Conservation (phyloP, 2,329 filamentous ascomycete species). For the Cordyceps fumosorosea region DNA sequence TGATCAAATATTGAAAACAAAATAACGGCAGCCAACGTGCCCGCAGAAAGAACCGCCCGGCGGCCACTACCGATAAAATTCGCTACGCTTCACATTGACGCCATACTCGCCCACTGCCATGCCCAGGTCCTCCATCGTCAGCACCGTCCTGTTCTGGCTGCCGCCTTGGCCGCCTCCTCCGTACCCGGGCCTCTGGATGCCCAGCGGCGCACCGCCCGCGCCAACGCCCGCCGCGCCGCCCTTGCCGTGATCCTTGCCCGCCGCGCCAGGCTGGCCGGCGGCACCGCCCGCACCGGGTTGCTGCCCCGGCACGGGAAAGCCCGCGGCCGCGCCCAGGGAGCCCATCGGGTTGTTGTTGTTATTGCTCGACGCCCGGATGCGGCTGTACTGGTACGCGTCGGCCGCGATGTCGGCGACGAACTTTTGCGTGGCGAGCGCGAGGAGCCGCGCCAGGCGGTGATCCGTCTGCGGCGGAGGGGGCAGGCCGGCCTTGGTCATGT, state of each 20-base stretch:
- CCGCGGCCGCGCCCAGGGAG: slow-evolving; percentile 68
- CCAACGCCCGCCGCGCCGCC: slow-evolving; percentile 41
- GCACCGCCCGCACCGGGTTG: slow-evolving; percentile 20
- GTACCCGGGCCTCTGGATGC: slow-evolving; percentile 70
- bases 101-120: slow-evolving; percentile 98
- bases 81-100: slow-evolving; percentile 92
- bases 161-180: slow-evolving; percentile 86
- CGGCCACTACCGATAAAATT: slow-evolving; percentile 72
- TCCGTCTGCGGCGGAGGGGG: slow-evolving; percentile 89
- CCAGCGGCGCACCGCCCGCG: slow-evolving; percentile 54
- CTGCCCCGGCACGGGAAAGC: slow-evolving; percentile 60
- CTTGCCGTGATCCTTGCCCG: slow-evolving; percentile 48
- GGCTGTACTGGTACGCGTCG: slow-evolving; percentile 95
- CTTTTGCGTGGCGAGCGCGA: slow-evolving; percentile 96
- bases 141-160: slow-evolving; percentile 82
- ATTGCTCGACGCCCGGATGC: slow-evolving; percentile 88
- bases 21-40: neutral
- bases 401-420: slow-evolving; percentile 97
- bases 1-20: neutral
- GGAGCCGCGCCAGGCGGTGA: slow-evolving; percentile 80
- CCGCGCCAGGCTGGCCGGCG: slow-evolving; percentile 44
- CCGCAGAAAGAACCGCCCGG: too few relatives aligned
- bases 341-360: slow-evolving; percentile 90
- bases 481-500: slow-evolving; percentile 91
- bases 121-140: slow-evolving; percentile 97